phyloP scores from a whole-genome alignment of 2,329 filamentous ascomycete genomes.

The Lasiodiplodia sp. region DNA sequence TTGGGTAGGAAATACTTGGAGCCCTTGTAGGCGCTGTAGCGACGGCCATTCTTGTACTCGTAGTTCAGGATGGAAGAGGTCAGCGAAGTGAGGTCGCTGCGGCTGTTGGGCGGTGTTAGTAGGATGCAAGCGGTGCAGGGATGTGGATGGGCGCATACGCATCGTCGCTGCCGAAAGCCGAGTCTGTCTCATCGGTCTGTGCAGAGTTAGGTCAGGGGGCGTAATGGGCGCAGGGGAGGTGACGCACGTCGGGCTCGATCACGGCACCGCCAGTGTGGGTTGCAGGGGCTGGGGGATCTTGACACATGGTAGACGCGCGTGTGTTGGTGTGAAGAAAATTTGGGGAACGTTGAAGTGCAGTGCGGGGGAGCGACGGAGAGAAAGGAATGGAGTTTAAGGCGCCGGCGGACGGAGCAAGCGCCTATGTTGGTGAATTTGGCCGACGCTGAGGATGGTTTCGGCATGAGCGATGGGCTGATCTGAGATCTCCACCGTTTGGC shows the following conservation, averaged over 20 bases:
- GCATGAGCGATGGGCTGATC: background rate
- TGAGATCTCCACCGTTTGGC: background rate
- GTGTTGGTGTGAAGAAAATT: constrained; percentile 1
- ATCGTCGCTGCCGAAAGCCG: constrained; percentile 14
- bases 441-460: background rate
- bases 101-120: background rate
- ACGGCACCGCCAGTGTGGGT: background rate
- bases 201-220: background rate
- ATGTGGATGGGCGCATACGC: background rate
- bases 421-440: background rate
- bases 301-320: background rate
- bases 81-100: constrained; percentile 19
- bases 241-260: constrained; percentile 18
- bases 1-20: constrained; percentile 45
- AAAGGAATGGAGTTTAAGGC: background rate
- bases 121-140: background rate
- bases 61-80: constrained; percentile 23
- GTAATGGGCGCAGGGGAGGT: background rate
- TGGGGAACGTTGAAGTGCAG: background rate
- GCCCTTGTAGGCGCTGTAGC: constrained; percentile 47
- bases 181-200: constrained; percentile 20
- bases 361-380: constrained; percentile 4
- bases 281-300: constrained; percentile 3
- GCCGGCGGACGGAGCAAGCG: background rate
- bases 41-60: constrained; percentile 33